phyloP scores from a whole-genome alignment of 352 stramenopile genomes.

The Globisporangium mamillatum region DNA sequence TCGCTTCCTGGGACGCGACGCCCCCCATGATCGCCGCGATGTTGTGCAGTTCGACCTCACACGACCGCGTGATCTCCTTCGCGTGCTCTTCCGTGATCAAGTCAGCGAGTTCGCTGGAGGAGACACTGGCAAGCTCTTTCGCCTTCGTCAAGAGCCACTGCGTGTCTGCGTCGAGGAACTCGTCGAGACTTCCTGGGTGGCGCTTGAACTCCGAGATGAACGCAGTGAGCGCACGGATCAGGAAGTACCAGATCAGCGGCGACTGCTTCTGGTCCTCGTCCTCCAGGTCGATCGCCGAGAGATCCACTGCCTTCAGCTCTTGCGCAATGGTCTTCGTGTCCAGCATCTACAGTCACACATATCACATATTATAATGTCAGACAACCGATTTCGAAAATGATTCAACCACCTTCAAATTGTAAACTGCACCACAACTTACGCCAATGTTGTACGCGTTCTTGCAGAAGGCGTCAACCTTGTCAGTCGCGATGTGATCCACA shows the following conservation, averaged over 20 bases:
- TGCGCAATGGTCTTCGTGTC: conserved; percentile 78
- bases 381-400: neutral
- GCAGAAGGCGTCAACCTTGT: conserved; percentile 89
- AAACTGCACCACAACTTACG: conserved; percentile 27
- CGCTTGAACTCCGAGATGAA: conserved; percentile 53
- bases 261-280: conserved; percentile 86
- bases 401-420: neutral
- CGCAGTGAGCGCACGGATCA: conserved; percentile 75
- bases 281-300: conserved; percentile 69
- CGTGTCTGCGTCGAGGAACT: conserved; percentile 48
- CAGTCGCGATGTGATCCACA: conserved; percentile 36
- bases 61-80: conserved; percentile 91
- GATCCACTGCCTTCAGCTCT: conserved; percentile 73
- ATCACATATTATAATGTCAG: neutral
- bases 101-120: conserved; percentile 24
- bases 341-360: conserved; percentile 35
- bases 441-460: conserved; percentile 91
- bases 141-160: conserved; percentile 60
- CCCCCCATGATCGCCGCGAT: conserved; percentile 94
- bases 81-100: conserved; percentile 78
- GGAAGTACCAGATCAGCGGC: conserved; percentile 94
- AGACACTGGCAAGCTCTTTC: conserved; percentile 26
- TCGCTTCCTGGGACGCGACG: conserved; percentile 95
- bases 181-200: conserved; percentile 82
- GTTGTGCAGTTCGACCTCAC: conserved; percentile 92